Evolutionary conservation across 1,284 basidiomycete genomes (phyloP).

Genomic region (Schizopora paradoxa): DNA sequence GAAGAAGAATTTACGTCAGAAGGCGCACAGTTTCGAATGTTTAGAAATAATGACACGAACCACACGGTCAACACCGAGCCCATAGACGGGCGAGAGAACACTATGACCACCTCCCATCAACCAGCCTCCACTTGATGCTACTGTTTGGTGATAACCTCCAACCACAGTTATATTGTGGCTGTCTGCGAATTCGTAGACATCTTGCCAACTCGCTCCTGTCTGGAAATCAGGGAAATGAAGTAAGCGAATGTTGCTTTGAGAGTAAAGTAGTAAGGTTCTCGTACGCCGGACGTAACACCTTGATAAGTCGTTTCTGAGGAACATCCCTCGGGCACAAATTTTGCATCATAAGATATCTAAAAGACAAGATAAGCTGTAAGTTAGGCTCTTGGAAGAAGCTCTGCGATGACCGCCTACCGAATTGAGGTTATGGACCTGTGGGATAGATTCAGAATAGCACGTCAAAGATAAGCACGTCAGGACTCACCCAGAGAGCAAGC

Average conservation of each 20-base stretch:
- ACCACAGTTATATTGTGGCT: slow-evolving; percentile 29
- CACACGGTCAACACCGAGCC: slow-evolving; percentile 25
- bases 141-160: slow-evolving; percentile 29
- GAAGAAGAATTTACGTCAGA: not conserved
- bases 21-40: not conserved
- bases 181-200: slow-evolving; percentile 31
- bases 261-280: not conserved
- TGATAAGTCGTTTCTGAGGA: slow-evolving; percentile 18
- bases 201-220: slow-evolving; percentile 26
- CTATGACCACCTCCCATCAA: slow-evolving; percentile 26
- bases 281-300: slow-evolving; percentile 26
- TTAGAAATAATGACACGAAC: slow-evolving; percentile 11
- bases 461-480: not conserved
- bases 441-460: not conserved
- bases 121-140: slow-evolving; percentile 30
- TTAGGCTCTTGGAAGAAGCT: not conserved
- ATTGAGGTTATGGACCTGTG: slow-evolving; percentile 24
- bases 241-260: not conserved
- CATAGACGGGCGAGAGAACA: slow-evolving; percentile 21
- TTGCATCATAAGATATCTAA: slow-evolving; percentile 22
- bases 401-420: slow-evolving; percentile 21
- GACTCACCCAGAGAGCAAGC: slow-evolving; percentile 32
- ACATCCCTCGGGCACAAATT: slow-evolving; percentile 26
- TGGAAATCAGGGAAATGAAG: slow-evolving; percentile 3
- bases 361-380: not conserved